Base-by-base conservation (phyloP, 2,329 filamentous ascomycete species). In the Epichloe hybrida region DNA sequence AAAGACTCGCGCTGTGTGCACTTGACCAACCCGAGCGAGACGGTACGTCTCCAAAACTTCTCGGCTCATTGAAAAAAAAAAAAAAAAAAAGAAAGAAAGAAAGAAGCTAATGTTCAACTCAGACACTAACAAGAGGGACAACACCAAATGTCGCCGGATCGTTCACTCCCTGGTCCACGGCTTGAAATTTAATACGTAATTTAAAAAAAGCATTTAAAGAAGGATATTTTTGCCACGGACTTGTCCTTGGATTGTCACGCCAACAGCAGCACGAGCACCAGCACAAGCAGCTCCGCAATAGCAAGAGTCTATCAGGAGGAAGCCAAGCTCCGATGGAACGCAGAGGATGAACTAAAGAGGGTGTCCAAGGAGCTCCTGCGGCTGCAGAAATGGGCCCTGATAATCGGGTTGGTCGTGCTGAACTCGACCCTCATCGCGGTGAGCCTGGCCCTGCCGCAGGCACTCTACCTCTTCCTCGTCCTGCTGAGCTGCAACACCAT, bases 401-500 rank as follows among this genome's bases (percentile, higher is more conserved):
- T 70, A 35, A 51, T 62, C 13, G 67, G 67, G 0, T 58, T 70
- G 8, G 52, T 57, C 36, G 48, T 58, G 2, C 55, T 69, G 55
- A 70, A 70, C 47, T 66, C 56, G 3, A 55, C 51, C 1, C 61
- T 70, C 38, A 69, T 70, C 52, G 69, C 63, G 21, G 55, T 69
- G 6, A 62, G 66, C 1, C 60, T 63, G 53, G 61, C 56, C 43
- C 70, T 66, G 43, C 68, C 66, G 55, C 63, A 72, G 50, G 61
- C 66, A 15, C 69, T 69, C 55, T 69, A 71, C 54, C 65, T 71
- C 49, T 68, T 73, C 49, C 68, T 74, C 17, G 59, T 72, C 0
- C 64, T 73, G 1, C 62, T 74, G 44, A 74, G 71, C 57, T 72
- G 69, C 51, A 68, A 71, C 56, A 73, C 72, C 0, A 61, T 68